phyloP scores from a whole-genome alignment of 2,329 filamentous ascomycete genomes.

The Arthroderma uncinatum region DNA sequence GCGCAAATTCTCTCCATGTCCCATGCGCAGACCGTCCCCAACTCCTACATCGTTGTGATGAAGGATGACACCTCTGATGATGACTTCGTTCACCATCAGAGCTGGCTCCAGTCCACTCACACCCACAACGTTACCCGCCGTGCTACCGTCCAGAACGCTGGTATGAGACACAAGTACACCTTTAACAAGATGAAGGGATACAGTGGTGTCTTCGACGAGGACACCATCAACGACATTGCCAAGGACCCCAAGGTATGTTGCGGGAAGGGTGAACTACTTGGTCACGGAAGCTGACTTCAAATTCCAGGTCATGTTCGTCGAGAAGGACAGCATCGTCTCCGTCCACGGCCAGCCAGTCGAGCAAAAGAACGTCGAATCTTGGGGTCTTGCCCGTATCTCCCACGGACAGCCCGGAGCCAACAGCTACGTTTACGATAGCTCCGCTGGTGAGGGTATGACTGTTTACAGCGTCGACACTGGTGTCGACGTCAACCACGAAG shows the following conservation, averaged over 20 bases:
- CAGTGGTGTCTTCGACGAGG: slow-evolving; percentile 6
- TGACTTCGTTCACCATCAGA: slow-evolving; percentile 4
- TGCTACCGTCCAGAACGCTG: background rate
- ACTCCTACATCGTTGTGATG: slow-evolving; percentile 10
- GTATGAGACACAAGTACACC: slow-evolving; percentile 6
- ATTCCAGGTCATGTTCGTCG: slow-evolving; percentile 13
- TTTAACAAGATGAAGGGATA: slow-evolving; percentile 7
- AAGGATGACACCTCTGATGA: slow-evolving; percentile 5
- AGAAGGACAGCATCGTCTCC: slow-evolving; percentile 8
- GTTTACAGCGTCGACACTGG: slow-evolving; percentile 32
- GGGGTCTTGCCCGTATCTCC: slow-evolving; percentile 28
- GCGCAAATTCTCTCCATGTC: slow-evolving; percentile 6
- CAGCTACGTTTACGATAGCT: slow-evolving; percentile 28
- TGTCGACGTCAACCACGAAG: slow-evolving; percentile 25
- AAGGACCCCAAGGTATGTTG: slow-evolving; percentile 9
- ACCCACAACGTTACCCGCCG: slow-evolving; percentile 4
- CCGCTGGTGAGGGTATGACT: slow-evolving; percentile 26
- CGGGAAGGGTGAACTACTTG: background rate
- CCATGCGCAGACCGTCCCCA: slow-evolving; percentile 3
- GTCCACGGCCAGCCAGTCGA: slow-evolving; percentile 3
- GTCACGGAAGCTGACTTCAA: slow-evolving; percentile 17
- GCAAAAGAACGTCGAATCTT: slow-evolving; percentile 22
- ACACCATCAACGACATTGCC: slow-evolving; percentile 9
- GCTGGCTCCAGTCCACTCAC: slow-evolving; percentile 7
- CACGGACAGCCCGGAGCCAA: slow-evolving; percentile 17